These are phyloP conservation scores for Hansenula sp. DNA, from an alignment of 1,139 yeast genomes.

Conservation along the genomic window DNA sequence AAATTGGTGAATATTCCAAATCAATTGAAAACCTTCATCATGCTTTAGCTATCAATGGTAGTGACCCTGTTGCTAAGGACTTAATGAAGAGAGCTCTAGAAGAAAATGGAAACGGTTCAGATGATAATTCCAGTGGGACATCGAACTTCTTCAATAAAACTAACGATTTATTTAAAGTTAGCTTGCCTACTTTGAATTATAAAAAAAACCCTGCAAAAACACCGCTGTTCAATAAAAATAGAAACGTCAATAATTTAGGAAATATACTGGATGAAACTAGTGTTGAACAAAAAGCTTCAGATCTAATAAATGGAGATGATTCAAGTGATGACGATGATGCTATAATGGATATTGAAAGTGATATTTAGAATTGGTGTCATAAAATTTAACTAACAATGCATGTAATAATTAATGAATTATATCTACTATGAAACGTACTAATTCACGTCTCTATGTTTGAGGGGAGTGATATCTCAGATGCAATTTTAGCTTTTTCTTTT, in stretches of 20 bases:
- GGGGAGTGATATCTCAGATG: no score
- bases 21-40: constrained; percentile 79
- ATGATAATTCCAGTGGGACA: constrained; percentile 11
- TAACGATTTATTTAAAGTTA: constrained; percentile 8
- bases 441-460: no score
- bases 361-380: no score
- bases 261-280: constrained; percentile 19
- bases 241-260: constrained; percentile 9
- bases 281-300: constrained; percentile 26
- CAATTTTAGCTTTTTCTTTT: background rate
- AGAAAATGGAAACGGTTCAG: constrained; percentile 39
- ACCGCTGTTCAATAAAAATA: constrained; percentile 27
- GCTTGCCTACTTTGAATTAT: constrained; percentile 11
- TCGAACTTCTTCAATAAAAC: constrained; percentile 14
- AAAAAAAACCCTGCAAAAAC: constrained; percentile 11
- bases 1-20: constrained; percentile 55
- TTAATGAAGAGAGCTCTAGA: constrained; percentile 78
- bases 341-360: constrained; percentile 64
- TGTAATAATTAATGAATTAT: background rate
- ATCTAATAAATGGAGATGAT: constrained; percentile 47
- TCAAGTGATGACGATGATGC: constrained; percentile 59
- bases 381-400: no score
- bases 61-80: constrained; percentile 83
- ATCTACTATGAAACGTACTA: no score
- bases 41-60: constrained; percentile 75